phyloP scores from a whole-genome alignment of 73 alveolate genomes.

The Breviolum minutum region DNA sequence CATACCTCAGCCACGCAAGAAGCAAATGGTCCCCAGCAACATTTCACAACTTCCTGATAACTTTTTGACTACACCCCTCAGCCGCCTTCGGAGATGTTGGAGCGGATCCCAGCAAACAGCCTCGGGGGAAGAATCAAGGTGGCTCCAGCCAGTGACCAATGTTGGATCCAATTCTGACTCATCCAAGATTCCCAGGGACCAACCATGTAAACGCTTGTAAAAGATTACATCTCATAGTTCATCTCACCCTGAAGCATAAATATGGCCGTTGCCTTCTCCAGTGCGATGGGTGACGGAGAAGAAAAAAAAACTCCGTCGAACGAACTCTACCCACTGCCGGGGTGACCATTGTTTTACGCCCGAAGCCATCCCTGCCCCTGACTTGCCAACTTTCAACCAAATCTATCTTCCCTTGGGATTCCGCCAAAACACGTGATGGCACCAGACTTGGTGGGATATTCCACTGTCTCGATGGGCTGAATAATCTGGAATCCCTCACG shows the following conservation, averaged over 20 bases:
- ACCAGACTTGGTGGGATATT: conserved; percentile 56
- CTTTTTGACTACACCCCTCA: neutral
- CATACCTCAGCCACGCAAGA: conserved; percentile 6
- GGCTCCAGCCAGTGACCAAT: too few species aligned
- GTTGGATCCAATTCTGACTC: too few species aligned
- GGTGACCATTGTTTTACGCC: neutral
- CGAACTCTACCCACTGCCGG: too few species aligned
- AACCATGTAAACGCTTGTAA: too few species aligned
- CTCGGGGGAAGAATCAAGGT: neutral
- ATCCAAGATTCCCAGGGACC: too few species aligned
- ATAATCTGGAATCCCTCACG: conserved; percentile 36
- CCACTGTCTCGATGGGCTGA: conserved; percentile 88
- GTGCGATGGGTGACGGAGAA: too few species aligned
- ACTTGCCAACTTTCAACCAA: neutral
- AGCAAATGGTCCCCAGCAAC: neutral
- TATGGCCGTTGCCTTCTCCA: too few species aligned
- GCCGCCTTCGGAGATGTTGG: conserved; percentile 74
- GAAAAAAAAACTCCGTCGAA: too few species aligned
- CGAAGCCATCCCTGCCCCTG: neutral
- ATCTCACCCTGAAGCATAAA: too few species aligned
- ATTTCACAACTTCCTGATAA: too few species aligned
- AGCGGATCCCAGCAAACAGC: conserved; percentile 79
- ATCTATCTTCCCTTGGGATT: neutral
- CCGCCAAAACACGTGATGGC: conserved; percentile 57
- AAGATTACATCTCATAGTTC: too few species aligned